Conservation (phyloP, 768 basidiomycete species). For the Naganishia vishniacii region DNA sequence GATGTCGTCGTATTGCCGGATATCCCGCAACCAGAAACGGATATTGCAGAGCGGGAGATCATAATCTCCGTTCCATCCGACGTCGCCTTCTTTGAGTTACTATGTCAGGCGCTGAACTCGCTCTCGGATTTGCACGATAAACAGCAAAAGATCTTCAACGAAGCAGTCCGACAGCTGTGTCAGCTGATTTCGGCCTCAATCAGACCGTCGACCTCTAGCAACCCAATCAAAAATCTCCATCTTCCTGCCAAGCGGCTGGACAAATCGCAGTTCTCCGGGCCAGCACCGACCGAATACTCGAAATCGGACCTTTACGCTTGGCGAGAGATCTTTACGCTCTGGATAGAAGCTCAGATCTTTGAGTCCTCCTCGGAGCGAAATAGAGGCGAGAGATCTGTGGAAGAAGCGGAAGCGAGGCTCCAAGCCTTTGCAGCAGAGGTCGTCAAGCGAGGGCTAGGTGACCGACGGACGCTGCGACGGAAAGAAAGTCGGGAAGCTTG, state of each 20-base stretch:
- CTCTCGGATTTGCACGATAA: conserved; percentile 53
- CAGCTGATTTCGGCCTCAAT: conserved; percentile 45
- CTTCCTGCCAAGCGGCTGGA: conserved; percentile 17
- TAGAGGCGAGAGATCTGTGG: conserved; percentile 62
- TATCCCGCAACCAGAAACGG: not conserved
- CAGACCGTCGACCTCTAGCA: conserved; percentile 29
- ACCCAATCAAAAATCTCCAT: conserved; percentile 29
- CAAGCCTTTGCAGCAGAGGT: conserved; percentile 61
- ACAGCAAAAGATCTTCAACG: conserved; percentile 56
- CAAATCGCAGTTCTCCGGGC: conserved; percentile 6
- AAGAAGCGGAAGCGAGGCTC: conserved; percentile 66
- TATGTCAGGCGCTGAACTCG: conserved; percentile 56
- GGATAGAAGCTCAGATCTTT: conserved; percentile 78
- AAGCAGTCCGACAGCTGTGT: conserved; percentile 54
- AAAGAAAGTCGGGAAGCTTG: conserved; percentile 60
- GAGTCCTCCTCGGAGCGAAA: conserved; percentile 63
- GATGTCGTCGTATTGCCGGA: conserved; percentile 4
- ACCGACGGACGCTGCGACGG: conserved; percentile 56
- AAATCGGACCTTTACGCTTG: conserved; percentile 72
- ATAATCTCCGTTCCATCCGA: conserved; percentile 77
- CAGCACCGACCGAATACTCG: conserved; percentile 47
- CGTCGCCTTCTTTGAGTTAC: conserved; percentile 68
- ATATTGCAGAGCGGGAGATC: conserved; percentile 52
- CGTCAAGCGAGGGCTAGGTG: conserved; percentile 57
- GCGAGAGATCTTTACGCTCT: conserved; percentile 83